Base-by-base conservation (phyloP, 2,329 filamentous ascomycete genomes). In the Cytospora piceicola region DNA sequence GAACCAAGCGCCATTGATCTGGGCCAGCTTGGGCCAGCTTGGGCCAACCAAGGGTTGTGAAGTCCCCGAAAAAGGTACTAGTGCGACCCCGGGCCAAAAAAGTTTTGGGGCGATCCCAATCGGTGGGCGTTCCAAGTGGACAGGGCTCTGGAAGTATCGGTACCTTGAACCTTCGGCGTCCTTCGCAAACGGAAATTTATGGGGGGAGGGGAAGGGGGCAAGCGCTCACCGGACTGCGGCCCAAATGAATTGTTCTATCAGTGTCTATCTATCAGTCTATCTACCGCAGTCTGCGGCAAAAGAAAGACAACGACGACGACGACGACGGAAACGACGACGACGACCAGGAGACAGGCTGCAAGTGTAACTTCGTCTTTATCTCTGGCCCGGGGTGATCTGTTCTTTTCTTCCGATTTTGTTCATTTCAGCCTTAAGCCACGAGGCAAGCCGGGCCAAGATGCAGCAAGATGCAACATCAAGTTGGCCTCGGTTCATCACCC, bases 51-150 rank as follows among this genome's bases (percentile, higher is more conserved):
- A 34, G 14, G 27, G 11, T 8, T 8, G 32, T 34, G 34, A 36
- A 36, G 14, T 36, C 14, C 30, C 54, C 62, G 52, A 57, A 61
- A 56, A 53, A 49, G 65, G 62, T 56, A 58, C 54, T 51, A 58
- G 30, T 53, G 53, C 39, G 49, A 61, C 60, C 66, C 63, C 63
- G 59, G 56, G 49, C 46, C 34, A 29, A 29, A 67, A 66, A 62
- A 66, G 58, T 59, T 57, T 66, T 67, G 66, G 66, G 65, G 59
- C 53, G 63, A 49, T 46, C 62, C 55, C 64, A 66, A 63, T 67
- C 58, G 66, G 63, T 67, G 66, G 56, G 66, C 59, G 27, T 32
- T 42, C 53, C 11, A 57, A 57, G 53, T 58, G 61, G 53, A 34
- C 29, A 39, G 32, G 49, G 34, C 17, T 5, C 3, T 11, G 8